Conservation (phyloP, 78 protist species). For the Acrasis kona region DNA sequence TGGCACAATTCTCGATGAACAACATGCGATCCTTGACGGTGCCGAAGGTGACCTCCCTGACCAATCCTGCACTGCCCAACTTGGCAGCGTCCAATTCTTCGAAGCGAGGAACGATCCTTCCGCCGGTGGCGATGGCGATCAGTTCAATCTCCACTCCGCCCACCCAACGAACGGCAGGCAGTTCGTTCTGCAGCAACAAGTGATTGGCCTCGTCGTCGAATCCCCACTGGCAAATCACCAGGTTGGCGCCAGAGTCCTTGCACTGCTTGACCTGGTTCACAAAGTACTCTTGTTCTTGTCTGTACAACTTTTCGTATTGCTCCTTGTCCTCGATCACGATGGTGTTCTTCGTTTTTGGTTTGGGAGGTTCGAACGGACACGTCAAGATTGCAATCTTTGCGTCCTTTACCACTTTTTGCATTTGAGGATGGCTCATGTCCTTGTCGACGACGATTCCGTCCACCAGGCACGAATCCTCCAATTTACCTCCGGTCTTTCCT, state of each 20-base stretch:
- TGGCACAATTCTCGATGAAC: conserved; percentile 93
- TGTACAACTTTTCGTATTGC: conserved; percentile 70
- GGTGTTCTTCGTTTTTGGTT: conserved; percentile 97
- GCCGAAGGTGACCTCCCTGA: conserved; percentile 93
- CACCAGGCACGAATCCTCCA: conserved; percentile 92
- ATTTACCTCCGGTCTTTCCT: conserved; percentile 88
- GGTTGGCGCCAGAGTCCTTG: conserved; percentile 90
- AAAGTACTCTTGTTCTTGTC: conserved; percentile 64
- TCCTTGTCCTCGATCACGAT: conserved; percentile 56
- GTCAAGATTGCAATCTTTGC: conserved; percentile 96
- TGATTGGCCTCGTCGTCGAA: conserved; percentile 99
- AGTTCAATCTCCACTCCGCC: conserved; percentile 99
- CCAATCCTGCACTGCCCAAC: conserved; percentile 88
- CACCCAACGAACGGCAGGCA: conserved; percentile 99
- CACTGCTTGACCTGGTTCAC: conserved; percentile 41
- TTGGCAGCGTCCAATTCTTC: conserved; percentile 91
- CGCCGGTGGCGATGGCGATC: conserved; percentile 99
- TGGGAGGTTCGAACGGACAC: conserved; percentile 99
- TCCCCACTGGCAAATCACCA: conserved; percentile 99
- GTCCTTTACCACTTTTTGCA: conserved; percentile 64
- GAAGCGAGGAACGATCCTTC: conserved; percentile 99
- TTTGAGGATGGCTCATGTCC: conserved; percentile 87
- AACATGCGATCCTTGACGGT: conserved; percentile 92
- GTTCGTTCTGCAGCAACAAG: conserved; percentile 83
- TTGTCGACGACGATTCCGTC: conserved; percentile 96